phyloP scores from a whole-genome alignment of 495 filamentous ascomycete genomes.

The Xanthoparmelia taractica region DNA sequence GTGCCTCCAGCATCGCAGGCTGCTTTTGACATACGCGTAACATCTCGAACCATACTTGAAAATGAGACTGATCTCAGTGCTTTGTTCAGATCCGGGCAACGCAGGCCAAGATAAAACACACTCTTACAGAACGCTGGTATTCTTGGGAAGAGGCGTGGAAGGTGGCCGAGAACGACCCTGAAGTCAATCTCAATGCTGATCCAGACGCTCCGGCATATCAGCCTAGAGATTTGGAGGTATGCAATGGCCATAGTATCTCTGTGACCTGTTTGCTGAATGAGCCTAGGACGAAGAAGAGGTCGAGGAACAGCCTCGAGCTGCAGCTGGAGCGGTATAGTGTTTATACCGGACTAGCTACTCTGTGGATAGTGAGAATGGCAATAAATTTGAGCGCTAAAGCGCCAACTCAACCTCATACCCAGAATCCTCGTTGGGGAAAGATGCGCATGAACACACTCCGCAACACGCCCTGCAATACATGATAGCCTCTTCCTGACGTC shows the following conservation, averaged over 20 bases:
- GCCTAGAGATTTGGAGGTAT: slow-evolving; percentile 8
- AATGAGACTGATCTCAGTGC: slow-evolving; percentile 19
- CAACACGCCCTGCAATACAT: background rate
- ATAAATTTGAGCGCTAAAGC: background rate
- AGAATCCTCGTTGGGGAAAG: background rate
- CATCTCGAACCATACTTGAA: background rate
- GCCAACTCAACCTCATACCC: background rate
- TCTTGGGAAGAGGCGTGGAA: slow-evolving; percentile 76
- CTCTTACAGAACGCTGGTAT: slow-evolving; percentile 81
- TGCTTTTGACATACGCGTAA: background rate
- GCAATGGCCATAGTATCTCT: background rate
- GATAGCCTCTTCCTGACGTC: background rate
- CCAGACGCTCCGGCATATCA: slow-evolving; percentile 11
- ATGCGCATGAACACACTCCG: background rate
- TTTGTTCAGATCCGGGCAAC: slow-evolving; percentile 56
- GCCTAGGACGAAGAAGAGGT: slow-evolving; percentile 3
- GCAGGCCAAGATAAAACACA: slow-evolving; percentile 70
- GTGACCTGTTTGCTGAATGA: background rate
- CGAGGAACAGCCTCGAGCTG: slow-evolving; percentile 3
- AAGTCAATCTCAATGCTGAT: slow-evolving; percentile 45
- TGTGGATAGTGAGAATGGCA: background rate
- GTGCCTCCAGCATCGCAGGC: slow-evolving; percentile 23
- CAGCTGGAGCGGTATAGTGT: background rate
- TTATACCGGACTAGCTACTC: background rate
- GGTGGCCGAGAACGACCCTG: slow-evolving; percentile 47